phyloP scores from a whole-genome alignment of 169 alveolate genomes.

The Cryptosporidium andersoni region DNA sequence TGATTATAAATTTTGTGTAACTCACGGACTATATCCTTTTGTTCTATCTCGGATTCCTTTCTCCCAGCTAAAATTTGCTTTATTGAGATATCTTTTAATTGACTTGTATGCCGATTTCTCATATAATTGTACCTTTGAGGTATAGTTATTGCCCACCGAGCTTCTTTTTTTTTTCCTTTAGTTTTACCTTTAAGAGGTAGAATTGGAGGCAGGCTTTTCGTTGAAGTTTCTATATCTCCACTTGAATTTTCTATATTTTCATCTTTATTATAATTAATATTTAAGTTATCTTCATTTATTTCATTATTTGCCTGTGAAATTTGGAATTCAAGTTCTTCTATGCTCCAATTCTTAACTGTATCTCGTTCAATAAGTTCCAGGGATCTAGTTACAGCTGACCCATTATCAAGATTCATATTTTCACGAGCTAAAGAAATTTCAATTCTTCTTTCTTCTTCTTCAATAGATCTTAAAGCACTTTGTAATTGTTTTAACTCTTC shows the following conservation, averaged over 20 bases:
- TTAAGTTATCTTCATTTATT: background rate
- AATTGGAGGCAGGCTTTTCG: background rate
- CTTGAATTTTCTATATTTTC: background rate
- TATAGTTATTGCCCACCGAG: slow-evolving; percentile 5
- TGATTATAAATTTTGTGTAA: slow-evolving; percentile 25
- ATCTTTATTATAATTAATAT: background rate
- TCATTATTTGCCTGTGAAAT: too few relatives aligned
- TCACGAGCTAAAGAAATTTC: slow-evolving; percentile 7
- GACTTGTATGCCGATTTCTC: slow-evolving; percentile 47
- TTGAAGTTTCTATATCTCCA: background rate
- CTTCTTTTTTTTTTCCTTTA: background rate
- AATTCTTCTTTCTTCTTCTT: slow-evolving; percentile 40
- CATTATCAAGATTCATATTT: background rate
- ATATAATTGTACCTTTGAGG: slow-evolving; percentile 65
- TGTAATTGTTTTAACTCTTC: slow-evolving; percentile 36
- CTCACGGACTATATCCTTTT: slow-evolving; percentile 38
- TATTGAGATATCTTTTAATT: slow-evolving; percentile 56
- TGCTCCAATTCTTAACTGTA: background rate
- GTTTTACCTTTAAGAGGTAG: background rate
- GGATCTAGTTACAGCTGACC: slow-evolving; percentile 22
- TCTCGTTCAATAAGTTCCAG: slow-evolving; percentile 50
- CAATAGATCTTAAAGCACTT: slow-evolving; percentile 57
- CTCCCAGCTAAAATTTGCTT: slow-evolving; percentile 26
- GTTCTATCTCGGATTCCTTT: slow-evolving; percentile 32
- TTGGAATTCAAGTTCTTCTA: background rate